These are phyloP conservation scores for Ogataea parapolymorpha DNA, from an alignment of 805 yeast species.

Conservation along the genomic window DNA sequence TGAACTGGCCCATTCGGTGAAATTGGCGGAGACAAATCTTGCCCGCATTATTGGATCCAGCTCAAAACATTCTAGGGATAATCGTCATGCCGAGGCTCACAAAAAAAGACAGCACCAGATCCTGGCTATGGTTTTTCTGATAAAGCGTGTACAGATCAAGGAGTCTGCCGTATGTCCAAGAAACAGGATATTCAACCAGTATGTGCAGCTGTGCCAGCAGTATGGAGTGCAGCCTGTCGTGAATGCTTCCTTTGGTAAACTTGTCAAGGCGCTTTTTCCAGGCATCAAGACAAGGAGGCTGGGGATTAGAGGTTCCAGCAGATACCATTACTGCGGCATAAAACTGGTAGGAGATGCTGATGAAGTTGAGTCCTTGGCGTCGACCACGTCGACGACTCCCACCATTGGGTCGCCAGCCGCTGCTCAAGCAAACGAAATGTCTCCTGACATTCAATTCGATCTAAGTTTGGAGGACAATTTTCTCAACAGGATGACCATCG, in stretches of 20 bases:
- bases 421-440: conserved; percentile 1
- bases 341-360: conserved; percentile 39
- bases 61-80: conserved; percentile 17
- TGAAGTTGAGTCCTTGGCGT: conserved; percentile 21
- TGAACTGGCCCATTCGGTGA: conserved; percentile 36
- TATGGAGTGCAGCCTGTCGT: conserved; percentile 55
- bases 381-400: conserved; percentile 12
- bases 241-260: conserved; percentile 77
- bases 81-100: conserved; percentile 20
- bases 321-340: conserved; percentile 84
- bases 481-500: conserved; percentile 11
- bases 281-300: conserved; percentile 68
- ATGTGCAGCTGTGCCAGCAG: conserved; percentile 54
- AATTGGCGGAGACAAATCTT: conserved; percentile 30
- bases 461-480: conserved; percentile 13
- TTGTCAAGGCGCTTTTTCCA: conserved; percentile 65
- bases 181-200: conserved; percentile 64
- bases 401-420: conserved; percentile 16
- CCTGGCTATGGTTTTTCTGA: conserved; percentile 79
- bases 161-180: conserved; percentile 58
- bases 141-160: conserved; percentile 55
- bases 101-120: conserved; percentile 65
- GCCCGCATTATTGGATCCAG: conserved; percentile 12
- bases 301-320: conserved; percentile 79
- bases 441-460: conserved; percentile 2